Conservation (phyloP, 1,284 basidiomycete genomes). For the Tausonia pullulans region DNA sequence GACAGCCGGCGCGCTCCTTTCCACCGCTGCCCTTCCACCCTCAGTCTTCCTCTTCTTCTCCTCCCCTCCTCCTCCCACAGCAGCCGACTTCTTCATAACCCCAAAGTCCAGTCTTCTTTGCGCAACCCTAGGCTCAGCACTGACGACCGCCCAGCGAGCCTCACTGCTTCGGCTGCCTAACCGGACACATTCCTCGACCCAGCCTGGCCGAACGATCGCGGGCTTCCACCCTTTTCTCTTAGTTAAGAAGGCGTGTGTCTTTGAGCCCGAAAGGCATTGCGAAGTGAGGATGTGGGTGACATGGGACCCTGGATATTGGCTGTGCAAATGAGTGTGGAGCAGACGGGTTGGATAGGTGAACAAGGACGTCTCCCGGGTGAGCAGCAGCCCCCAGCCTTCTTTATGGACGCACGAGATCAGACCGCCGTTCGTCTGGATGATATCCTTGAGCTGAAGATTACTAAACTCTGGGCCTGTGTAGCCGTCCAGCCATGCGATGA, state of each 20-base stretch:
- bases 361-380: neutral
- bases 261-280: neutral
- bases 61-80: no score
- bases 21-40: no score
- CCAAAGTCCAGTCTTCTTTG: no score
- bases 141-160: no score
- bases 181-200: conserved; percentile 2
- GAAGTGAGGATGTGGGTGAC: conserved; percentile 11
- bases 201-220: conserved; percentile 1
- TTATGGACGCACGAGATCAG: neutral
- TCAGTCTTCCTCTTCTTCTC: no score
- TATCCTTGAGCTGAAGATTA: conserved; percentile 4
- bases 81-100: no score
- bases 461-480: neutral
- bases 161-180: neutral
- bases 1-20: no score
- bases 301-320: neutral
- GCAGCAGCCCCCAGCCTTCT: neutral
- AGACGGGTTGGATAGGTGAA: neutral
- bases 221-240: conserved; percentile 9
- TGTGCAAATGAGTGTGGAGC: neutral
- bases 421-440: conserved; percentile 2
- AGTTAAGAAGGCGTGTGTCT: conserved; percentile 4
- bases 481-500: conserved; percentile 6
- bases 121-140: no score